Evolutionary conservation across 768 basidiomycete genomes (phyloP).

Genomic region (Mycena crocata): DNA sequence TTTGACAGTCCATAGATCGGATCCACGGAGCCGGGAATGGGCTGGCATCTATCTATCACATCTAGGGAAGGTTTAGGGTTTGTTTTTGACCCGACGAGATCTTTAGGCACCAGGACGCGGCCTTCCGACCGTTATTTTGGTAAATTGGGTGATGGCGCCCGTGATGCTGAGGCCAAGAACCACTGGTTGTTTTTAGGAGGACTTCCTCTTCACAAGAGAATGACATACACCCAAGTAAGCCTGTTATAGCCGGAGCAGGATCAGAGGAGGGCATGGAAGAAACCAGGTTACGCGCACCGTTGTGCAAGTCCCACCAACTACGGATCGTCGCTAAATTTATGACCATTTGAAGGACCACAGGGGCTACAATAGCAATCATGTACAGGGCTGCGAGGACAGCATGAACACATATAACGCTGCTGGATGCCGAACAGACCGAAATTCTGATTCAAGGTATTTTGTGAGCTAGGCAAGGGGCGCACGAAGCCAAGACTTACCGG

Average conservation of each 20-base stretch:
- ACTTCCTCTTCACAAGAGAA: constrained; percentile 1
- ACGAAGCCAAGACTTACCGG: constrained; percentile 60
- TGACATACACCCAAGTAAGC: constrained; percentile 55
- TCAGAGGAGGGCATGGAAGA: background rate
- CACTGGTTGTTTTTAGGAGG: constrained; percentile 52
- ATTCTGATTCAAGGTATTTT: constrained; percentile 2
- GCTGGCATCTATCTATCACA: constrained; percentile 78
- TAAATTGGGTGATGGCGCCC: constrained; percentile 85
- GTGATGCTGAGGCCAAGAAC: constrained; percentile 81
- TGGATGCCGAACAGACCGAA: constrained; percentile 15
- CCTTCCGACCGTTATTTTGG: constrained; percentile 89
- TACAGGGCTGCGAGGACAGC: constrained; percentile 52
- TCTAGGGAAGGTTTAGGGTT: too few relatives aligned
- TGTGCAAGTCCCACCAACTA: constrained; percentile 93
- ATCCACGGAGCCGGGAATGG: constrained; percentile 71
- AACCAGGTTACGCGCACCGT: constrained; percentile 54
- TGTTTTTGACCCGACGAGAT: background rate
- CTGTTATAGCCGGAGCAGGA: constrained; percentile 33
- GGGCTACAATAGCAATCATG: constrained; percentile 69
- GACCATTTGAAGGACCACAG: constrained; percentile 73
- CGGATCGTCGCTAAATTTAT: constrained; percentile 80
- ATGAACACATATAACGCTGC: background rate
- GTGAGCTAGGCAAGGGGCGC: constrained; percentile 17
- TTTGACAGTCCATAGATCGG: constrained; percentile 78
- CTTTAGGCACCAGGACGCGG: constrained; percentile 85